These are phyloP conservation scores for Moniliophthora roreri DNA, from an alignment of 1,284 basidiomycete species.

Conservation along the genomic window DNA sequence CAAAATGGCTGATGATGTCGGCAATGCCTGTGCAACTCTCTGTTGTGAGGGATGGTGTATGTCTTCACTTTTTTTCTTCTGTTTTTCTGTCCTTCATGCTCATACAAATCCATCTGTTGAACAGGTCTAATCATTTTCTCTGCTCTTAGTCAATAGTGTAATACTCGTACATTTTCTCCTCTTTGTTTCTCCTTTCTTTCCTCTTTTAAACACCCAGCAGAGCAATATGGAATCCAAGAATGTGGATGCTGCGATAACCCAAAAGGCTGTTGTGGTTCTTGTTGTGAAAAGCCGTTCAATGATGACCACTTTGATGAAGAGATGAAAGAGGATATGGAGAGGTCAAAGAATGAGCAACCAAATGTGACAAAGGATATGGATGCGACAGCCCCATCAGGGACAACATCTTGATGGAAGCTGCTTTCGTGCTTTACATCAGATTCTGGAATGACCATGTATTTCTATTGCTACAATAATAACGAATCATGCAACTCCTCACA, in stretches of 20 bases:
- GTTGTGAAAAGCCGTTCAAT: constrained; percentile 38
- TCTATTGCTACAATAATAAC: too few relatives aligned
- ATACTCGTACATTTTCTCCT: neutral
- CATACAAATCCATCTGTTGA: too few relatives aligned
- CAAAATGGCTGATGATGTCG: neutral
- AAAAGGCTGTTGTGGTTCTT: constrained; percentile 40
- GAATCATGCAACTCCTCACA: too few relatives aligned
- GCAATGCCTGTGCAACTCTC: neutral
- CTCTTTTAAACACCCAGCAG: neutral
- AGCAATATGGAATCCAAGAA: neutral
- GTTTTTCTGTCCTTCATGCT: neutral
- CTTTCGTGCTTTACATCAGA: too few relatives aligned
- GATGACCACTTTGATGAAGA: constrained; percentile 40
- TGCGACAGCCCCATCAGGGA: neutral
- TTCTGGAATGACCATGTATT: too few relatives aligned
- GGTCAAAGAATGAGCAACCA: constrained; percentile 15
- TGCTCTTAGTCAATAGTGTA: neutral
- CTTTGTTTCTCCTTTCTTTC: neutral
- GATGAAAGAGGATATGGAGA: constrained; percentile 31
- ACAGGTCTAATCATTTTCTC: neutral
- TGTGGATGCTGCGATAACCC: neutral
- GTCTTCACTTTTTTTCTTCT: too few relatives aligned
- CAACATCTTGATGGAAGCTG: too few relatives aligned
- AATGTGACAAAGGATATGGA: too few relatives aligned
- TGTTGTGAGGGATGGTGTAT: neutral